Evolutionary conservation across 2,329 filamentous ascomycete species (phyloP), one percentile per base, ranked within the genome.

Genomic region (Mycocentrospora acerina): DNA sequence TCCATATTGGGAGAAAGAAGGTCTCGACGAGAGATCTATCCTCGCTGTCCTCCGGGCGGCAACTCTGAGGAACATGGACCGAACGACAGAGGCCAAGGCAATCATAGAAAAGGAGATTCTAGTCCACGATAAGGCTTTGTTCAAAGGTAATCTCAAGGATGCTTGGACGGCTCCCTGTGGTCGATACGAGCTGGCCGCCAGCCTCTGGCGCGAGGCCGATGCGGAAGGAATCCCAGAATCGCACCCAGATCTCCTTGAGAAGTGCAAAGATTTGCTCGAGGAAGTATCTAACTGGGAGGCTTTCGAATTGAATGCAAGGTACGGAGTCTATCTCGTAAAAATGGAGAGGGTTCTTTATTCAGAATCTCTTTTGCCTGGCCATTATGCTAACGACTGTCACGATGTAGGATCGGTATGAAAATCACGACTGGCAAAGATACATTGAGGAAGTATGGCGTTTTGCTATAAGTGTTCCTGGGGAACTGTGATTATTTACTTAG

Each of bases 121-220:
- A 7, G 71, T 66, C 3, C 76, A 87, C 37, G 74, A 79, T 35
- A 73, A 71, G 44, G 43, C 64, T 2, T 46, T 71, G 8, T 77
- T 83, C 58, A 83, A 80, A 50, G 83, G 83, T 2, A 55, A 71
- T 0, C 73, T 78, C 2, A 81, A 76, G 40, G 86, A 90, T 42
- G 83, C 86, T 55, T 90, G 86, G 72, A 74, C 81, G 8, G 72
- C 79, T 6, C 88, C 91, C 0, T 81, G 83, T 1, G 89, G 86
- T 1, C 77, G 88, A 51, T 96, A 96, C 66, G 93, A 98, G 68
- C 81, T 93, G 72, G 90, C 83, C 0, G 88, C 86, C 7, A 81
- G 88, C 37, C 72, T 84, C 1, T 98, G 91, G 90, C 76, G 79
- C 40, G 85, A 91, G 56, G 43, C 68, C 46, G 34, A 75, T 69